Evolutionary conservation across 2,329 filamentous ascomycete genomes (phyloP).

Genomic region (Fusarium transvaalense): DNA sequence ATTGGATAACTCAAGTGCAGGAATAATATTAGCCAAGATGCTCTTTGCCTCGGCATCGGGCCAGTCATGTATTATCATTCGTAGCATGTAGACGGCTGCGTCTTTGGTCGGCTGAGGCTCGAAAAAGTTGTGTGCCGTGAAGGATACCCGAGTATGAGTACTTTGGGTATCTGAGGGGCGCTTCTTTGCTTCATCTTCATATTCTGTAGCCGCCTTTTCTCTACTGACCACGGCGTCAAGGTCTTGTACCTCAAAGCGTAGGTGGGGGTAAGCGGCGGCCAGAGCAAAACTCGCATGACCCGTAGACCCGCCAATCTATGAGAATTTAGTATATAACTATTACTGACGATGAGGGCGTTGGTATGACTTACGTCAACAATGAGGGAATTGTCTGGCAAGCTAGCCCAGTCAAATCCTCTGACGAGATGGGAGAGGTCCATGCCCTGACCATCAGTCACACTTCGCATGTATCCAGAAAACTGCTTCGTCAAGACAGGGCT

Average conservation of each 20-base stretch:
- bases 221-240: neutral
- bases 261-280: neutral
- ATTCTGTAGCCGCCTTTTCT: neutral
- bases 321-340: neutral
- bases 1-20: neutral
- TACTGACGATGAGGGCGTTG: rapidly evolving
- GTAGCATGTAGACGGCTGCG: neutral
- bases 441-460: neutral
- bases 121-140: conserved; percentile 1
- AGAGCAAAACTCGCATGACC: conserved; percentile 10
- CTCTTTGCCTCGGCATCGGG: conserved; percentile 2
- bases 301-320: conserved; percentile 9
- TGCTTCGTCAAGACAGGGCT: conserved; percentile 1
- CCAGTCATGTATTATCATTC: conserved; percentile 17
- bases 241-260: conserved; percentile 11
- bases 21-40: conserved; percentile 8
- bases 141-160: neutral
- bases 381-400: neutral
- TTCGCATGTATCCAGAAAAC: conserved; percentile 16
- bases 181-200: neutral
- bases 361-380: conserved; percentile 6
- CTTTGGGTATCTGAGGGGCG: neutral
- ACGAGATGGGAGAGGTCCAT: conserved; percentile 8
- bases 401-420: conserved; percentile 4
- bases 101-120: neutral